Conservation (phyloP, 2,329 filamentous ascomycete species). For the Trichoderma sp. region DNA sequence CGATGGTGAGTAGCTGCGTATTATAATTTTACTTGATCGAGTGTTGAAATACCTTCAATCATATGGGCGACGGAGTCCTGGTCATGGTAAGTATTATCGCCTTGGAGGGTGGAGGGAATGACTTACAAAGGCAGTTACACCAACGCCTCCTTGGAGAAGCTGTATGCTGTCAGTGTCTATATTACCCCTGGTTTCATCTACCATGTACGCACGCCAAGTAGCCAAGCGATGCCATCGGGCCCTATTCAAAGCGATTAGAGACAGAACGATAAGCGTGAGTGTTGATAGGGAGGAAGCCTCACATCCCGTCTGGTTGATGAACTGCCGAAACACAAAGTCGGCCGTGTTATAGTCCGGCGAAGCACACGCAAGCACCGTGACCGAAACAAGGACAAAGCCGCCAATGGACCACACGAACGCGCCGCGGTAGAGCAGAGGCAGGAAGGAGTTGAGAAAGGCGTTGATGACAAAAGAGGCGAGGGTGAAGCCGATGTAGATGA, state of each 20-base stretch:
- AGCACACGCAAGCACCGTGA: conserved; percentile 66
- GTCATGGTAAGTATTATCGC: background rate
- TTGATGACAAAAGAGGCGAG: conserved; percentile 38
- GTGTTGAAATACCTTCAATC: conserved; percentile 35
- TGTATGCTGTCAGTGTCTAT: conserved; percentile 2
- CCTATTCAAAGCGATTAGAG: conserved; percentile 18
- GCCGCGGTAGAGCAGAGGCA: conserved; percentile 57
- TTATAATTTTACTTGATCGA: background rate
- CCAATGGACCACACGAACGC: conserved; percentile 71
- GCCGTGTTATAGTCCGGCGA: conserved; percentile 58
- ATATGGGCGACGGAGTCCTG: conserved; percentile 43
- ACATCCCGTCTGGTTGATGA: conserved; percentile 41
- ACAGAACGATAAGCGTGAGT: background rate
- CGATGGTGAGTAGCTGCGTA: background rate
- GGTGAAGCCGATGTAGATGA: conserved; percentile 47
- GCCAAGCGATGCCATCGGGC: conserved; percentile 42
- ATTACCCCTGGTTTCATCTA: background rate
- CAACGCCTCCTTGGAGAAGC: conserved; percentile 40
- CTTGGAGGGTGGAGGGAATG: background rate
- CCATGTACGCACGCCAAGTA: conserved; percentile 35
- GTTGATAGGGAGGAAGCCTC: background rate
- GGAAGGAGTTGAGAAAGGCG: conserved; percentile 38
- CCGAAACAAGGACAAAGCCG: conserved; percentile 69
- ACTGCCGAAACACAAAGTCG: conserved; percentile 39
- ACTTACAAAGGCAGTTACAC: conserved; percentile 39